These are phyloP conservation scores for Fusarium burgessii DNA, from an alignment of 2,329 filamentous ascomycete species.

Conservation along the genomic window DNA sequence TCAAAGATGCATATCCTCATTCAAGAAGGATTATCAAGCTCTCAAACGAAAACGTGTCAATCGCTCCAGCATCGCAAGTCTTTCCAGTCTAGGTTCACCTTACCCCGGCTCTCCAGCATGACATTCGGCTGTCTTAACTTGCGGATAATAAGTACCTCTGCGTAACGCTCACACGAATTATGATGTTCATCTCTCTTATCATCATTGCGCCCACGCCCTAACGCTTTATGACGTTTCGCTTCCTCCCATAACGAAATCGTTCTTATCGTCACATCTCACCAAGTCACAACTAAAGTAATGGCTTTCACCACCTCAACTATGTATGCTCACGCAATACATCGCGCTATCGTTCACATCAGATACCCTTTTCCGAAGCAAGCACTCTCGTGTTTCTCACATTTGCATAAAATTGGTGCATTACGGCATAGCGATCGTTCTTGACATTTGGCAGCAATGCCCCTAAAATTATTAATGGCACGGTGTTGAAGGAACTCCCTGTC, in stretches of 20 bases:
- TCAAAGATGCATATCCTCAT: slow-evolving; percentile 68
- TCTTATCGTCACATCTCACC: background rate
- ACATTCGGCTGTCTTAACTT: slow-evolving; percentile 6
- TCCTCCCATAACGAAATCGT: slow-evolving; percentile 11
- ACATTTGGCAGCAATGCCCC: slow-evolving; percentile 25
- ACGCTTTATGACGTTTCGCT: slow-evolving; percentile 37
- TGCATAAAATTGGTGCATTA: slow-evolving; percentile 37
- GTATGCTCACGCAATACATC: slow-evolving; percentile 14
- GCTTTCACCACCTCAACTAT: slow-evolving; percentile 5
- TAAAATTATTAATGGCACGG: slow-evolving; percentile 15
- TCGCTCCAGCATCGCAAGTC: slow-evolving; percentile 48
- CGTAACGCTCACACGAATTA: slow-evolving; percentile 39
- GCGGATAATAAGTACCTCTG: slow-evolving; percentile 20
- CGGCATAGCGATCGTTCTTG: slow-evolving; percentile 33
- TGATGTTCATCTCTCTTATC: slow-evolving; percentile 35
- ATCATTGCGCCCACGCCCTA: slow-evolving; percentile 24
- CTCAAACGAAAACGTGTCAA: slow-evolving; percentile 61
- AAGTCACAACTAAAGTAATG: slow-evolving; percentile 12
- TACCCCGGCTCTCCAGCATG: slow-evolving; percentile 43
- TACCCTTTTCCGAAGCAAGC: slow-evolving; percentile 41
- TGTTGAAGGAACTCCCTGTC: background rate
- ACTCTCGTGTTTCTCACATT: slow-evolving; percentile 29
- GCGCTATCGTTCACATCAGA: slow-evolving; percentile 25
- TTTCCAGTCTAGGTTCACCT: slow-evolving; percentile 46
- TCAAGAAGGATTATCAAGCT: slow-evolving; percentile 69